These are phyloP conservation scores for Colletotrichum eremochloae DNA, from an alignment of 2,329 filamentous ascomycete species.

Conservation along the genomic window DNA sequence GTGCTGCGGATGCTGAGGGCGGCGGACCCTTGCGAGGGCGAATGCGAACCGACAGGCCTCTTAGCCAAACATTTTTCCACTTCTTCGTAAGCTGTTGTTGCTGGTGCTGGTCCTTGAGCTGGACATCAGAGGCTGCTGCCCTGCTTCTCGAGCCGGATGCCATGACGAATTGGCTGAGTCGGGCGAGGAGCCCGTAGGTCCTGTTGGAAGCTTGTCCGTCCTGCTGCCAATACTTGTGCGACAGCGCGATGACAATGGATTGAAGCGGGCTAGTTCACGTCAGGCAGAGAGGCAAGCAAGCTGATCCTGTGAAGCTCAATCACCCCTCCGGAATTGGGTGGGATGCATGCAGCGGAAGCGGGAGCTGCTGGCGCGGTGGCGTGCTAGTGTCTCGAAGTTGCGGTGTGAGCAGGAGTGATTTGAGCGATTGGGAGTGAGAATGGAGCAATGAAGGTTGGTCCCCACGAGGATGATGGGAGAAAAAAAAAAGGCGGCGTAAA, in stretches of 20 bases:
- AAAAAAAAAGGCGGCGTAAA: background rate
- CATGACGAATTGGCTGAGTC: slow-evolving; percentile 22
- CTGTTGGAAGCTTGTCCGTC: background rate
- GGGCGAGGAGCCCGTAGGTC: slow-evolving; percentile 29
- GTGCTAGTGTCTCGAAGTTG: background rate
- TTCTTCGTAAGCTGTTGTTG: slow-evolving; percentile 35
- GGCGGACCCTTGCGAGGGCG: slow-evolving; percentile 30
- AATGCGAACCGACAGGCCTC: slow-evolving; percentile 35
- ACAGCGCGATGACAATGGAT: background rate
- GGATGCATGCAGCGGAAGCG: background rate
- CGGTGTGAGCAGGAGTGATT: background rate
- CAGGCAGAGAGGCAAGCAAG: background rate
- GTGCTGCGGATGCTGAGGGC: background rate
- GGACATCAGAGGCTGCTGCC: background rate
- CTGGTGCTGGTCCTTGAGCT: slow-evolving; percentile 6
- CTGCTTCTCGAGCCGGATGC: slow-evolving; percentile 27
- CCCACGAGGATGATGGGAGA: background rate
- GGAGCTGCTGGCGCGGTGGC: background rate
- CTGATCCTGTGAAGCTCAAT: background rate
- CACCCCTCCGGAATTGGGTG: background rate
- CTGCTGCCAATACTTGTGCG: background rate
- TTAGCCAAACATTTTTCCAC: slow-evolving; percentile 36
- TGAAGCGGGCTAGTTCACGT: background rate
- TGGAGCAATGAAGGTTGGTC: background rate
- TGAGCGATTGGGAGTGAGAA: background rate